Conservation (phyloP, 139 green algal genomes). For the Haematococcus lacustris region DNA sequence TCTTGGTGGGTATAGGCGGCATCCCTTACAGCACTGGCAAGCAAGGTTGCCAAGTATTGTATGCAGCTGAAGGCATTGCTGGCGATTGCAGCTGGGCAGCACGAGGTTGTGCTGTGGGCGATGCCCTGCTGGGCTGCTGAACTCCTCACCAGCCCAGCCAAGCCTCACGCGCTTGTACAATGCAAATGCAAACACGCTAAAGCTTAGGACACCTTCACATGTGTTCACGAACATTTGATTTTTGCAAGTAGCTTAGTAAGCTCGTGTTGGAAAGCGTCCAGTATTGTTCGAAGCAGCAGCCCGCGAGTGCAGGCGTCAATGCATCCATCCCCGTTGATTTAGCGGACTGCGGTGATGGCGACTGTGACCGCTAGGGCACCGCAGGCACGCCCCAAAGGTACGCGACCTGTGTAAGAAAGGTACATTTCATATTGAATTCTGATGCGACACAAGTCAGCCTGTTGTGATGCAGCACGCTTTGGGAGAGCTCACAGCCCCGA, state of each 20-base stretch:
- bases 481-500: neutral
- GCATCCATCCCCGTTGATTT: neutral
- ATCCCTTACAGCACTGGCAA: no score
- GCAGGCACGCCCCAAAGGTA: conserved; percentile 25
- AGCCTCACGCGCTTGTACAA: no score
- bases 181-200: no score
- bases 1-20: no score
- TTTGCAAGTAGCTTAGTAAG: neutral
- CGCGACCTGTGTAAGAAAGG: neutral
- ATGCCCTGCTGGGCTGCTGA: no score
- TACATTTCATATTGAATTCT: neutral
- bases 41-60: no score
- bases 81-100: no score
- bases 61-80: no score
- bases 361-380: neutral
- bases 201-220: neutral
- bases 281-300: no score
- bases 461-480: neutral
- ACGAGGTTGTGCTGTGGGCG: no score
- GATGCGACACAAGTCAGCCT: neutral
- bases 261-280: neutral
- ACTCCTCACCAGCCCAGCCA: no score
- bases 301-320: no score
- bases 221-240: neutral
- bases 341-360: neutral